A percentile compares a stretch with the other conserved stretches of the same genome.
Conservation (phyloP, 257 asterid genomes). For the Ophiorrhiza pumila region DNA sequence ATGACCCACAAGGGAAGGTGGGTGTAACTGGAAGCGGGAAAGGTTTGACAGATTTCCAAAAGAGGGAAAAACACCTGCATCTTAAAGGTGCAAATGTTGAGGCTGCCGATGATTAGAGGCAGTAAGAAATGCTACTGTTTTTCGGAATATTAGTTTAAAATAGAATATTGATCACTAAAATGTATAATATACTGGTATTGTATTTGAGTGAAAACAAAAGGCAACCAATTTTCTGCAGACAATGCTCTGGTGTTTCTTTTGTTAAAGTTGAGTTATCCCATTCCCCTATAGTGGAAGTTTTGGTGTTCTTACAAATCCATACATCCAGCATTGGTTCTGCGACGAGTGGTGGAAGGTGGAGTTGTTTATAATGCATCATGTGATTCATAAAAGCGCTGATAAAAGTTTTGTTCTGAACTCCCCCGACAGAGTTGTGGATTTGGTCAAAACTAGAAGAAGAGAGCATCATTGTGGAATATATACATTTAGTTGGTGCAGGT, state of each 20-base stretch:
- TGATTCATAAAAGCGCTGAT: no score
- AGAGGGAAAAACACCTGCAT: constrained; percentile 91
- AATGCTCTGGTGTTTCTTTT: not conserved
- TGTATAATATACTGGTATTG: not conserved
- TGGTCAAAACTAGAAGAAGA: no score
- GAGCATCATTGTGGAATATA: no score
- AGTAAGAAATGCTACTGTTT: not conserved
- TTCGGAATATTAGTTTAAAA: not conserved
- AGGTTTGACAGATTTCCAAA: constrained; percentile 93
- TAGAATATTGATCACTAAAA: not conserved
- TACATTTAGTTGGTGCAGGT: no score
- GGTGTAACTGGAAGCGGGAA: constrained; percentile 98
- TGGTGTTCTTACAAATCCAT: no score
- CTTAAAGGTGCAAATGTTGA: constrained; percentile 78
- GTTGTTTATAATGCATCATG: no score
- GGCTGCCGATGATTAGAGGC: constrained; percentile 42
- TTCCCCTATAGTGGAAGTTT: no score
- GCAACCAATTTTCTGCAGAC: not conserved
- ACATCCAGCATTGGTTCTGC: no score
- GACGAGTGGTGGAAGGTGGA: no score
- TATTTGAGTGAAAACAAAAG: not conserved
- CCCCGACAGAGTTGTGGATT: no score
- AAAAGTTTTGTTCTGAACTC: no score
- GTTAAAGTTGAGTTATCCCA: no score
- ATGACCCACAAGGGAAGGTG: constrained; percentile 88